Conservation (phyloP, 192 early-diverging fungal species). For the Oehlia diaphana region DNA sequence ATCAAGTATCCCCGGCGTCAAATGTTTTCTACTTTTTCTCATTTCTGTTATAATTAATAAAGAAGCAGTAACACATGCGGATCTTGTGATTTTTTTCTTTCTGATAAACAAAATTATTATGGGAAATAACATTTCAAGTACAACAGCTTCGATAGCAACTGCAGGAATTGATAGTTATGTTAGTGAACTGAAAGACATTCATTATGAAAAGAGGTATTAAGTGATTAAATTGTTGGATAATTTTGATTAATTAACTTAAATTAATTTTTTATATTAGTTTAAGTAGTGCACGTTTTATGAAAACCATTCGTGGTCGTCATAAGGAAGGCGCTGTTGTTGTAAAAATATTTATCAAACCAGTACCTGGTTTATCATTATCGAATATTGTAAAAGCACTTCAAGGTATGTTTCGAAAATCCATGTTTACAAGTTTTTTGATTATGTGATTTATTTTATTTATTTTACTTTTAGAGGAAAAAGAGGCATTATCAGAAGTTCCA, state of each 20-base stretch:
- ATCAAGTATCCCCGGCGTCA: too few relatives aligned
- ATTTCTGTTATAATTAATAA: not conserved
- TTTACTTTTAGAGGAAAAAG: slow-evolving; percentile 55
- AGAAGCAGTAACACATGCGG: not conserved
- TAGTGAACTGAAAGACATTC: slow-evolving; percentile 66
- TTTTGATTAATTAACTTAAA: not conserved
- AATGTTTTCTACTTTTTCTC: not conserved
- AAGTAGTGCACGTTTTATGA: slow-evolving; percentile 92
- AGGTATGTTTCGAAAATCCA: slow-evolving; percentile 38
- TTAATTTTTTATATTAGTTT: slow-evolving; percentile 51
- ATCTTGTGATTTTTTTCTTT: not conserved
- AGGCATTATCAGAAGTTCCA: slow-evolving; percentile 63
- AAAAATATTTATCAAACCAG: slow-evolving; percentile 92
- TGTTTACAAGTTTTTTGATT: not conserved
- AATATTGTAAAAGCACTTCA: slow-evolving; percentile 55
- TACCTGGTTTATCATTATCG: slow-evolving; percentile 56
- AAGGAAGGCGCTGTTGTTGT: slow-evolving; percentile 82
- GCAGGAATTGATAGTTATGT: slow-evolving; percentile 75
- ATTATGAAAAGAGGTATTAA: slow-evolving; percentile 68
- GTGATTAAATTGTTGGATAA: not conserved
- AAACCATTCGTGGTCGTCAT: slow-evolving; percentile 85
- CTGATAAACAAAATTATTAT: slow-evolving; percentile 34
- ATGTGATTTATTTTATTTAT: not conserved
- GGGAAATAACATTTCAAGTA: slow-evolving; percentile 73
- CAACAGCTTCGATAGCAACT: slow-evolving; percentile 58